Evolutionary conservation across 139 green algal species (phyloP).

Genomic region (Bryopsis sp.): DNA sequence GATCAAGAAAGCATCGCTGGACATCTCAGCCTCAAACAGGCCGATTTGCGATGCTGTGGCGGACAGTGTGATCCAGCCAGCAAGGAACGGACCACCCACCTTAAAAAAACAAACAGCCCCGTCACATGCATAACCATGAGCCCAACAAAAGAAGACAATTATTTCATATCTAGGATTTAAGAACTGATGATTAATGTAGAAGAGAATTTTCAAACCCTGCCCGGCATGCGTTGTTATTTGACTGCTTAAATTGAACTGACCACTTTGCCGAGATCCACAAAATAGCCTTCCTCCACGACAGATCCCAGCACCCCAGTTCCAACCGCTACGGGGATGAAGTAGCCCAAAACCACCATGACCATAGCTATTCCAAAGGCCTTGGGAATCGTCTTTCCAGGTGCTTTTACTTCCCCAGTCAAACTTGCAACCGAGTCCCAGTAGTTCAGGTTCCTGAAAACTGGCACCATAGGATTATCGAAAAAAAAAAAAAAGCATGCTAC

Average conservation of each 20-base stretch:
- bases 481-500: slow-evolving; percentile 3
- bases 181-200: background rate
- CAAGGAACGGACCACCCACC: slow-evolving; percentile 80
- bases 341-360: slow-evolving; percentile 45
- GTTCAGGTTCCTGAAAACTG: slow-evolving; percentile 63
- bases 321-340: slow-evolving; percentile 58
- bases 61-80: slow-evolving; percentile 70
- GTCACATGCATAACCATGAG: background rate
- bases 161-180: background rate
- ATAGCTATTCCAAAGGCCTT: slow-evolving; percentile 63
- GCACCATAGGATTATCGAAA: too few species aligned
- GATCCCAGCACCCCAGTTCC: slow-evolving; percentile 16
- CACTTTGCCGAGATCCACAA: slow-evolving; percentile 56
- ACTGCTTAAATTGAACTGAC: too few species aligned
- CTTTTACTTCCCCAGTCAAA: slow-evolving; percentile 80
- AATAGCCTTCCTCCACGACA: slow-evolving; percentile 66
- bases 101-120: slow-evolving; percentile 18
- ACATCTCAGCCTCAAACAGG: slow-evolving; percentile 95
- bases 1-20: slow-evolving; percentile 80
- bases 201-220: too few species aligned
- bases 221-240: too few species aligned
- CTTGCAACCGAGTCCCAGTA: slow-evolving; percentile 86
- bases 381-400: slow-evolving; percentile 69
- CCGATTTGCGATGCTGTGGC: slow-evolving; percentile 84
- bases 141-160: too few species aligned